These are phyloP conservation scores for Dendrocalamus latiflorus DNA, from an alignment of 202 grass and related monocot genomes.

Conservation along the genomic window DNA sequence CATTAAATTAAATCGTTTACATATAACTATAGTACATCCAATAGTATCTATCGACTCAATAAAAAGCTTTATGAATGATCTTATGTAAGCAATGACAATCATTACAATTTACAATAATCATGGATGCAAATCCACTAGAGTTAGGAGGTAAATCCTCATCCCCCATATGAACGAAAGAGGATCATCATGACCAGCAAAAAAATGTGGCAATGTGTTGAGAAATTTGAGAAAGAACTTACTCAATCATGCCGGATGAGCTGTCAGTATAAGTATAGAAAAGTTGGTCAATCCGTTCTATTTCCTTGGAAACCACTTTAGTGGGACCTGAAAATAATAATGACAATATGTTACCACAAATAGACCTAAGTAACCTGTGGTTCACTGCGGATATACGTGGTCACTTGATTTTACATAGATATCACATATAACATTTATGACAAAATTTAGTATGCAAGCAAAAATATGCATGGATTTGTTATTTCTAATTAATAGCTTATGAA, in stretches of 20 bases:
- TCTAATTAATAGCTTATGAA: background rate
- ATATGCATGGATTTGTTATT: background rate
- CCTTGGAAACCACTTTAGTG: slow-evolving; percentile 87
- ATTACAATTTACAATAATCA: background rate
- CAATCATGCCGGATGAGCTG: slow-evolving; percentile 63
- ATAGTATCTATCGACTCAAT: background rate
- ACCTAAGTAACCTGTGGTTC: background rate
- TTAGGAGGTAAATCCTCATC: background rate
- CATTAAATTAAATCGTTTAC: background rate
- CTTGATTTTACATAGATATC: slow-evolving; percentile 5
- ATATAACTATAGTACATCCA: background rate
- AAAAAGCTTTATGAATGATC: background rate
- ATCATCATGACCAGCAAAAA: background rate
- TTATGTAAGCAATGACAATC: background rate
- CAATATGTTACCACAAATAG: slow-evolving; percentile 19
- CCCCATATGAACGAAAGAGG: background rate
- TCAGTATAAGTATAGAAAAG: slow-evolving; percentile 85
- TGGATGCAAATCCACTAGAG: background rate
- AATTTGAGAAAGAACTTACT: slow-evolving; percentile 56
- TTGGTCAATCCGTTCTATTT: slow-evolving; percentile 91
- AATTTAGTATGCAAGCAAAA: background rate
- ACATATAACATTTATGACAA: background rate
- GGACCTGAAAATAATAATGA: slow-evolving; percentile 44
- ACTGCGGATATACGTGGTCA: background rate
- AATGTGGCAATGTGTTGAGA: background rate